Base-by-base conservation (phyloP, 2,329 filamentous ascomycete genomes). In the Trichoderma sp. region DNA sequence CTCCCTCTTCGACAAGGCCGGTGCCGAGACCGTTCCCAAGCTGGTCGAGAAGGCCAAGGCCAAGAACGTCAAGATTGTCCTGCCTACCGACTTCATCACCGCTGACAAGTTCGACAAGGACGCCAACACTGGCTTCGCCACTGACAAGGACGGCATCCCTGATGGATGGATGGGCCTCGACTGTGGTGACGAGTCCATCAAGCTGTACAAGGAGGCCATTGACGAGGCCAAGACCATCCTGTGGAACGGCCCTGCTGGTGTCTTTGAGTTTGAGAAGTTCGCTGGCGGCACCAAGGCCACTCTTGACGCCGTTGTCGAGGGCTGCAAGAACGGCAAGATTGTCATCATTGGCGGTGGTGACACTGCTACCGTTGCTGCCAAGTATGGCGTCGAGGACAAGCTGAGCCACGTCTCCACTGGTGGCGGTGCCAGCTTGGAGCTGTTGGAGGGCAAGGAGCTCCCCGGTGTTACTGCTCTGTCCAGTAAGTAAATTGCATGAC, bases 301-400 rank as follows among this genome's bases (percentile, higher is more conserved):
- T 61, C 89, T 99, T 75, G 92, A 97, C 78, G 93, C 93, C 69
- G 94, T 91, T 66, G 94, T 98, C 66, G 86, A 87, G 29, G 96
- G 92, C 71, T 92, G 91, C 70, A 85, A 92, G 82, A 79, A 80
- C 60, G 87, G 85, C 71, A 94, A 96, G 87, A 97, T 96, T 77
- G 96, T 98, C 81, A 98, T 99, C 84, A 97, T 99, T 73, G 96
- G 96, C 72, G 96, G 96, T 81, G 96, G 96, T 83, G 96, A 99
- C 83, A 99, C 96, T 63, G 96, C 96, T 62, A 99, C 96, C 71
- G 96, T 98, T 59, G 96, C 96, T 67, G 95, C 94, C 81, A 97
- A 99, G 87, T 99, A 97, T 82, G 91, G 91, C 68, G 95, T 93
- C 72, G 96, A 99, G 87, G 90, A 93, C 83, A 96, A 98, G 89